A percentile compares a stretch with the other conserved stretches of the same genome.
Evolutionary conservation across 139 green algal genomes (phyloP).

Genomic region (Coelastrella sp.): DNA sequence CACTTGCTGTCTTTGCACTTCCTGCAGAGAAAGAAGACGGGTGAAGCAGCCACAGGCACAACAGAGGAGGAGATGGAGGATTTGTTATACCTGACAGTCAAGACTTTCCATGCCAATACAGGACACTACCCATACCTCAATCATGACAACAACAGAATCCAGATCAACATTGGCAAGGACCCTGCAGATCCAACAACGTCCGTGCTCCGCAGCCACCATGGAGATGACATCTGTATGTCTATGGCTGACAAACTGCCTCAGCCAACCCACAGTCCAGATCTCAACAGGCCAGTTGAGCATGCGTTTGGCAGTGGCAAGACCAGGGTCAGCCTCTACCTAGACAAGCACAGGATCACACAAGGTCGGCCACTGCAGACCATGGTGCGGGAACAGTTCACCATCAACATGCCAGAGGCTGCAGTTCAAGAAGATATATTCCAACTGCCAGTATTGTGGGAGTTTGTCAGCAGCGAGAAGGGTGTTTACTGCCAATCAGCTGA

Average conservation of each 20-base stretch:
- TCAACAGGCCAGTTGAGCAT: slow-evolving; percentile 17
- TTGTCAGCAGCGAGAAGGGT: no score
- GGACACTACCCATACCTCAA: background rate
- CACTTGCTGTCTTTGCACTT: background rate
- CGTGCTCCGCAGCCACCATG: background rate
- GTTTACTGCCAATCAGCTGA: no score
- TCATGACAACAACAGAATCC: slow-evolving; percentile 11
- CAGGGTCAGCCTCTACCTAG: background rate
- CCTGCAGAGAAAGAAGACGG: background rate
- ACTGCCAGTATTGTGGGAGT: no score
- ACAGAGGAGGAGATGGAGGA: slow-evolving; percentile 1
- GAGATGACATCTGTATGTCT: background rate
- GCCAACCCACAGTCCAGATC: background rate
- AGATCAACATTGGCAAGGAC: background rate
- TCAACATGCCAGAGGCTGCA: background rate
- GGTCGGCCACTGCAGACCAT: background rate
- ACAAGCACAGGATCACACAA: background rate
- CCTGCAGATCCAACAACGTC: background rate
- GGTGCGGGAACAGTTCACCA: background rate
- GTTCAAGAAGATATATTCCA: background rate
- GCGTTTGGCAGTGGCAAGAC: slow-evolving; percentile 10
- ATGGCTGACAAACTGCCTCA: background rate
- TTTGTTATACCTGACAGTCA: background rate
- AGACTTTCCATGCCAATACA: background rate
- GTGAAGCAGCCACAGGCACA: background rate